A percentile compares a stretch with the other conserved stretches of the same genome.
Evolutionary conservation across 2,329 filamentous ascomycete genomes (phyloP).

Genomic region (Fusarium devonianum): DNA sequence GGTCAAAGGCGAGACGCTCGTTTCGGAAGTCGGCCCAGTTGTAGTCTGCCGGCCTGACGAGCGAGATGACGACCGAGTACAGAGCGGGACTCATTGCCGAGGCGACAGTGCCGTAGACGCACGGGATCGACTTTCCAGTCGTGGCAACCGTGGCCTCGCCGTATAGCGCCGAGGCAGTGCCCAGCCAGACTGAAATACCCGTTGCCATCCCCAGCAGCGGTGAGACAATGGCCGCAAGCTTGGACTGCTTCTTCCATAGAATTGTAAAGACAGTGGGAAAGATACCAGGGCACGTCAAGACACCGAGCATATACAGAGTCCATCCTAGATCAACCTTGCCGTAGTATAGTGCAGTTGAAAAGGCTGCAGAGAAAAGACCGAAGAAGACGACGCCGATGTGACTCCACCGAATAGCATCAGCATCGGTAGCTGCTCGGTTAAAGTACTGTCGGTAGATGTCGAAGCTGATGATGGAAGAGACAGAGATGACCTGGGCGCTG

Average conservation of each 20-base stretch:
- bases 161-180: constrained; percentile 53
- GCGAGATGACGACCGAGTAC: constrained; percentile 57
- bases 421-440: constrained; percentile 54
- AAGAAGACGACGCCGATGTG: constrained; percentile 62
- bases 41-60: constrained; percentile 52
- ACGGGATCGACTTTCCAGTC: constrained; percentile 58
- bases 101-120: constrained; percentile 60
- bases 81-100: constrained; percentile 52
- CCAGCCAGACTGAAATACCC: constrained; percentile 61
- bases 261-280: constrained; percentile 62
- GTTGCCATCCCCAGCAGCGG: constrained; percentile 59
- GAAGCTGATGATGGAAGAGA: constrained; percentile 61
- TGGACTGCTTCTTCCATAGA: constrained; percentile 59
- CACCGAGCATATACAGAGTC: constrained; percentile 63
- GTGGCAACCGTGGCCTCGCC: constrained; percentile 57
- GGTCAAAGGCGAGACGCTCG: constrained; percentile 50
- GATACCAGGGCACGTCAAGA: constrained; percentile 61
- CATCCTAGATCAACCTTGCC: constrained; percentile 61
- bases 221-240: constrained; percentile 56
- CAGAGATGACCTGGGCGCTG: constrained; percentile 60
- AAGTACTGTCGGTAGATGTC: constrained; percentile 61
- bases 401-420: constrained; percentile 58
- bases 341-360: constrained; percentile 61
- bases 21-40: constrained; percentile 51
- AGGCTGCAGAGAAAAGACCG: constrained; percentile 57